A percentile compares a stretch with the other conserved stretches of the same genome.
Conservation (phyloP, 2,329 filamentous ascomycete genomes). For the Scorias spongiosa region DNA sequence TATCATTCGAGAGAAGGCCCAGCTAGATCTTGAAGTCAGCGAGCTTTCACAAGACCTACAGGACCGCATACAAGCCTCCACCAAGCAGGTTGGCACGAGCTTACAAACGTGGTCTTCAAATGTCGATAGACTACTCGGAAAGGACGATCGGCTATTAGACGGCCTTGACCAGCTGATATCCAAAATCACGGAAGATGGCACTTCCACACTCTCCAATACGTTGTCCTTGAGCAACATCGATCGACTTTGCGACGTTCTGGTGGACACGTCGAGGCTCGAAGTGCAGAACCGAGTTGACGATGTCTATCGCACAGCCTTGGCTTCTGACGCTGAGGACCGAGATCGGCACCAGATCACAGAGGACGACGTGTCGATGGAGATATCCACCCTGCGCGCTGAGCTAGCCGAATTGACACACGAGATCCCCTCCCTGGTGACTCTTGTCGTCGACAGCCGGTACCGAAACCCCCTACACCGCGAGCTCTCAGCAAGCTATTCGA, state of each 20-base stretch:
- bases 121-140: slow-evolving; percentile 31
- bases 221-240: not conserved
- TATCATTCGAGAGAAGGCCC: slow-evolving; percentile 24
- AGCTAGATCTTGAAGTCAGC: slow-evolving; percentile 24
- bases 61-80: slow-evolving; percentile 22
- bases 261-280: not conserved
- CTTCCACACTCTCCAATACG: not conserved
- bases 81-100: slow-evolving; percentile 35
- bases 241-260: not conserved
- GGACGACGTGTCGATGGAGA: not conserved
- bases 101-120: slow-evolving; percentile 33
- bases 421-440: not conserved
- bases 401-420: not conserved
- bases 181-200: slow-evolving; percentile 20
- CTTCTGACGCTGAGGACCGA: not conserved
- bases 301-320: not conserved
- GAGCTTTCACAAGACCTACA: slow-evolving; percentile 15
- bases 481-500: slow-evolving; percentile 12
- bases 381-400: not conserved
- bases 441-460: not conserved
- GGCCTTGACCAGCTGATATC: slow-evolving; percentile 51
- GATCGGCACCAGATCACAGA: not conserved
- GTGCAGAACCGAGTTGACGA: not conserved
- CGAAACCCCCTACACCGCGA: not conserved
- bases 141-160: slow-evolving; percentile 49